Evolutionary conservation across 2,329 filamentous ascomycete genomes (phyloP), one percentile per base, ranked within the genome.

Genomic region (Fusarium albidum): DNA sequence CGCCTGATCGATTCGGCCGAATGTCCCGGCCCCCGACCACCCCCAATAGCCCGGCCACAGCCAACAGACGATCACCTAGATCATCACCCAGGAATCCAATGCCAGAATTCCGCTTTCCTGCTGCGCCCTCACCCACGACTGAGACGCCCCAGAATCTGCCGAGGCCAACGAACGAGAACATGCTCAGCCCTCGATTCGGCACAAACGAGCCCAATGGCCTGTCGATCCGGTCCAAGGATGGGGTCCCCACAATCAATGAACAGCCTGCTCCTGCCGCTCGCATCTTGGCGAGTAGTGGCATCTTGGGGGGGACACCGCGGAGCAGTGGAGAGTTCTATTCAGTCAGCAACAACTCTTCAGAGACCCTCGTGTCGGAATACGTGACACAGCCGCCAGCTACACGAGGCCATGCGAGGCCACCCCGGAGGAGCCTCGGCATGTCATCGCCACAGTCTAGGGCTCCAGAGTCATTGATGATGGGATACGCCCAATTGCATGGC

Each of bases 271-370:
- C 87, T 1, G 80, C 85, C 14, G 83, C 88, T 6, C 80, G 88
- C 43, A 86, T 96, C 44, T 79, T 96, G 46, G 91, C 92, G 4
- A 88, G 89, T 27, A 88, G 89, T 13, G 96, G 91, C 65, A 79
- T 90, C 61, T 84, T 68, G 55, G 85, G 84, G 47, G 88, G 85
- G 5, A 98, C 94, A 25, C 92, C 92, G 18, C 82, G 95, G 65
- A 96, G 91, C 60, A 99, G 95, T 70, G 90, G 90, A 47, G 95
- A 99, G 68, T 96, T 98, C 67, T 98, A 96, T 72, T 93, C 93
- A 1, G 77, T 94, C 71, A 97, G 94, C 77, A 97, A 98, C 70
- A 89, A 96, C 68, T 98, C 95, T 7, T 91, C 90, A 13, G 95
- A 99, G 72, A 99, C 95, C 4, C 72, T 98, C 40, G 89, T 89